Evolutionary conservation across 495 filamentous ascomycete genomes (phyloP), one percentile per base, ranked within the genome.

Genomic region (Penicillium argentinense): DNA sequence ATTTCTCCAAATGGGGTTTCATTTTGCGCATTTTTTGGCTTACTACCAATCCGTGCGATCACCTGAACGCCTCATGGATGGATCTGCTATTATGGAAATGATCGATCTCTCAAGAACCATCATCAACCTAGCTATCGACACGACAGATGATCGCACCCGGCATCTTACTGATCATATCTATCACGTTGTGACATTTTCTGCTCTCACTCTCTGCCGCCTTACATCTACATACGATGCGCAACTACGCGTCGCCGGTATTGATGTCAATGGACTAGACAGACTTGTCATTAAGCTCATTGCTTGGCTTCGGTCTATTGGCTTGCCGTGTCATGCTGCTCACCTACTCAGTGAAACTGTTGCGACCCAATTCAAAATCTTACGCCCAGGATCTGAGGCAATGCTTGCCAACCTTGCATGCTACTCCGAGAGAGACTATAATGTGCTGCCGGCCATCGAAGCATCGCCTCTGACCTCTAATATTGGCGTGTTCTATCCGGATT

Each of bases 151-250:
- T 9, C 60, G 66, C 1, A 72, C 64, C 8, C 56, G 61, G 6
- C 66, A 71, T 48, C 40, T 71, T 12, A 69, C 53, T 19, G 66
- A 72, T 42, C 68, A 69, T 23, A 67, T 69, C 18, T 72, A 72
- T 42, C 66, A 72, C 44, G 64, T 68, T 46, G 59, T 69, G 26
- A 66, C 65, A 8, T 72, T 69, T 39, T 62, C 66, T 0, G 64
- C 68, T 4, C 56, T 72, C 9, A 65, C 57, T 5, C 47, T 69
- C 0, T 69, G 64, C 23, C 54, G 66, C 11, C 46, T 72, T 11
- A 28, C 66, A 4, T 57, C 58, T 14, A 59, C 32, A 17, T 66
- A 67, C 39, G 66, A 69, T 34, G 36, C 53, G 4, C 59, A 69
- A 16, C 47, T 67, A 2, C 28, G 27, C 1, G 23, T 46, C 4